Conservation (phyloP, 257 asterid species). For the Nicotiana undulata region DNA sequence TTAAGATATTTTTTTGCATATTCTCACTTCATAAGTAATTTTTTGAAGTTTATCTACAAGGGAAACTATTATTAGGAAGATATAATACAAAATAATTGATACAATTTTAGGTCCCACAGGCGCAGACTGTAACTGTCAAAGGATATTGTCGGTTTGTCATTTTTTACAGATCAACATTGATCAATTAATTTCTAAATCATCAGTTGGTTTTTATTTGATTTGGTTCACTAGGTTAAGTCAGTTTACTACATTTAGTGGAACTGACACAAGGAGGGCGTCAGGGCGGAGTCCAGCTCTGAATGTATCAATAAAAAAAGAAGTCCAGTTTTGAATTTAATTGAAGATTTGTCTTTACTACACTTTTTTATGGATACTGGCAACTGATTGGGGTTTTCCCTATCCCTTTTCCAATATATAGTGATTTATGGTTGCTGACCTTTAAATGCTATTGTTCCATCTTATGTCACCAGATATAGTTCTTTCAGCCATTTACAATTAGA, state of each 20-base stretch:
- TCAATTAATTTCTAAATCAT: neutral
- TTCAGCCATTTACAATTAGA: constrained; percentile 5
- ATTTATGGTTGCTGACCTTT: neutral
- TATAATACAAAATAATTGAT: neutral
- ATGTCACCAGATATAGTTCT: neutral
- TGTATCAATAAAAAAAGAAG: neutral
- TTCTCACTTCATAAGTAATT: neutral
- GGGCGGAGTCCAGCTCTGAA: neutral
- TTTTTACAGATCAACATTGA: neutral
- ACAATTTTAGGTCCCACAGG: neutral
- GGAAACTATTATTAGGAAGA: neutral
- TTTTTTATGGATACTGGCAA: neutral
- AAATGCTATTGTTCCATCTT: neutral
- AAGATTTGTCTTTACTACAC: neutral
- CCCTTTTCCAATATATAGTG: neutral
- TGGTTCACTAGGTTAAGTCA: neutral
- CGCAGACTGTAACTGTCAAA: neutral
- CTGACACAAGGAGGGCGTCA: neutral
- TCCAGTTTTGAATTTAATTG: neutral
- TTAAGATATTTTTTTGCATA: neutral
- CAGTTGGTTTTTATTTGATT: neutral
- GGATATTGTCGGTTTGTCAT: neutral
- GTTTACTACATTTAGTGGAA: neutral
- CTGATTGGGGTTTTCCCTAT: neutral
- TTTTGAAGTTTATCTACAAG: neutral